Percentiles rank a stretch among this genome's conserved stretches.
These are phyloP conservation scores for Melanopsichium pennsylvanicum DNA, from an alignment of 1,284 basidiomycete genomes.

Conservation along the genomic window DNA sequence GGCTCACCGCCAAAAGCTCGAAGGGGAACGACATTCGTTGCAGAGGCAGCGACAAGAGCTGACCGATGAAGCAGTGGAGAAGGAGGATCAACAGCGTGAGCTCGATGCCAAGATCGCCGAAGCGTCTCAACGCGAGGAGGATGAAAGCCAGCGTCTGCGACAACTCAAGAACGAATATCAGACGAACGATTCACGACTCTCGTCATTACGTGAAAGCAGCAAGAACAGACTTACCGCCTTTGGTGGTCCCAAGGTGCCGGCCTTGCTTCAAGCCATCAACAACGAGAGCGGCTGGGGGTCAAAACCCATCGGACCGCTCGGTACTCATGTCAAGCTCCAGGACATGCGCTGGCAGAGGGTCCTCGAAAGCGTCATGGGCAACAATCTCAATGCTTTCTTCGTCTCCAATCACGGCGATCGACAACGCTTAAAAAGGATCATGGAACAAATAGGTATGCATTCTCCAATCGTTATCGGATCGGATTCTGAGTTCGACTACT, in stretches of 20 bases:
- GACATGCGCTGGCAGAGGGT: conserved; percentile 77
- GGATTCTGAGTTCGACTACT: conserved; percentile 69
- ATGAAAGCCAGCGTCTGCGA: conserved; percentile 14
- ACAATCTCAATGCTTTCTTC: conserved; percentile 76
- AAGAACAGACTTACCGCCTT: conserved; percentile 53
- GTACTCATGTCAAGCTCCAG: conserved; percentile 83
- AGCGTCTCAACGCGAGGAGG: conserved; percentile 13
- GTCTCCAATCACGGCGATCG: conserved; percentile 79
- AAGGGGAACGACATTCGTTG: conserved; percentile 33
- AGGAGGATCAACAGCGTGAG: conserved; percentile 31
- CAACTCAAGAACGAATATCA: conserved; percentile 18
- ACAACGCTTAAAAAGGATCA: conserved; percentile 67
- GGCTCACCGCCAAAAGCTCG: conserved; percentile 39
- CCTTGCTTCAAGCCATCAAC: conserved; percentile 66
- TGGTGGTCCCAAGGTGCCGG: conserved; percentile 54
- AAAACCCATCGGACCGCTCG: conserved; percentile 72
- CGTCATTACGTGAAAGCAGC: conserved; percentile 16
- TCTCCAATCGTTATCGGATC: conserved; percentile 50
- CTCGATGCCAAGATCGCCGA: conserved; percentile 30
- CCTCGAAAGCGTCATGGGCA: conserved; percentile 75
- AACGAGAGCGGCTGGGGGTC: conserved; percentile 69
- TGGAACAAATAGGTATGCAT: conserved; percentile 26
- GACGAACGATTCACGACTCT: conserved; percentile 7
- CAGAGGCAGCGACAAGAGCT: conserved; percentile 34
- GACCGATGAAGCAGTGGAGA: conserved; percentile 16